Evolutionary conservation across 129 eudicot species (phyloP).

Genomic region (Oenanthe sinensis): DNA sequence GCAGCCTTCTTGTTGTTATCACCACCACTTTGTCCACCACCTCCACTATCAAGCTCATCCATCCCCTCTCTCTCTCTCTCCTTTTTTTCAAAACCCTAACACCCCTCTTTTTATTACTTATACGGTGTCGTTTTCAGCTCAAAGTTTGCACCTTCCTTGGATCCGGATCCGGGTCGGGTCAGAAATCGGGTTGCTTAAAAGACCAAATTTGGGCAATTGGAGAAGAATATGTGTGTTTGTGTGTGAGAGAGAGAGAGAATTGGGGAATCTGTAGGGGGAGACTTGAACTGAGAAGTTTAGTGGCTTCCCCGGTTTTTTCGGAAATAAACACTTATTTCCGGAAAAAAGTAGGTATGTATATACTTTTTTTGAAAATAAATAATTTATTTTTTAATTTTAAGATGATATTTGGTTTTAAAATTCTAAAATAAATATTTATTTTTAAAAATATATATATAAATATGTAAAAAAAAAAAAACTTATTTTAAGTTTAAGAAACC

Average conservation of each 20-base stretch:
- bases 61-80: constrained; percentile 20
- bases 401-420: too few relatives aligned
- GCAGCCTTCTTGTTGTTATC: constrained; percentile 29
- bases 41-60: constrained; percentile 34
- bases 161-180: constrained; percentile 3
- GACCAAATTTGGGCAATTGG: background rate
- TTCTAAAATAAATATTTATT: too few relatives aligned
- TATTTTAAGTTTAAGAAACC: too few relatives aligned
- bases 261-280: background rate
- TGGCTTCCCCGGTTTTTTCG: too few relatives aligned
- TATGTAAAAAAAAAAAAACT: too few relatives aligned
- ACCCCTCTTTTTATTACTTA: background rate
- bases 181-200: background rate
- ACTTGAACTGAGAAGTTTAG: background rate
- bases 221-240: background rate
- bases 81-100: background rate
- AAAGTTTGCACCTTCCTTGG: background rate
- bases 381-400: too few relatives aligned
- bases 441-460: too few relatives aligned
- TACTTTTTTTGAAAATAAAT: too few relatives aligned
- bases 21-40: constrained; percentile 33
- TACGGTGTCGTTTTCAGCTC: background rate
- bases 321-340: too few relatives aligned
- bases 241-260: background rate
- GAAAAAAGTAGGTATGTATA: too few relatives aligned